phyloP scores from a whole-genome alignment of 2,329 filamentous ascomycete genomes.

The Diaporthe sp. region DNA sequence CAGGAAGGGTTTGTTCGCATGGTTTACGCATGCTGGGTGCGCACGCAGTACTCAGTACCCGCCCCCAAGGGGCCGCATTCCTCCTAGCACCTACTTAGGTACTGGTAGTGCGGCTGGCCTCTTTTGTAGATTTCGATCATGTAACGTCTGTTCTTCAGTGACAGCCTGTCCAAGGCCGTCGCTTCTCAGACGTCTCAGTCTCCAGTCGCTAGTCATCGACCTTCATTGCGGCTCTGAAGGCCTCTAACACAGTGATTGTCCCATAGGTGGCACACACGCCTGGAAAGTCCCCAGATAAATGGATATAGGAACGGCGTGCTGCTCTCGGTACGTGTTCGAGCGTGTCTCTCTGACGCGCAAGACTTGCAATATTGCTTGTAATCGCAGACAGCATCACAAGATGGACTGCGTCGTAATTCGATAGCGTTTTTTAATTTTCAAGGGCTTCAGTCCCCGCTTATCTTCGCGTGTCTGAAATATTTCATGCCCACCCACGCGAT shows the following conservation, averaged over 20 bases:
- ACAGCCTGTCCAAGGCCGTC: background rate
- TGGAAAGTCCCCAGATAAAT: background rate
- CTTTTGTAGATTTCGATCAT: background rate
- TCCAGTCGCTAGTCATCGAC: background rate
- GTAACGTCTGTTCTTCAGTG: background rate
- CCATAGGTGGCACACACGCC: too few relatives aligned
- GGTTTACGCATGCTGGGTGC: background rate
- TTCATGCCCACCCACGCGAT: constrained; percentile 99
- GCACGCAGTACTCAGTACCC: too few relatives aligned
- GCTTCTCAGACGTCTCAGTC: background rate
- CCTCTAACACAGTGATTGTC: too few relatives aligned
- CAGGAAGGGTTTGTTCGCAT: background rate
- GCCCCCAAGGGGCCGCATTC: background rate
- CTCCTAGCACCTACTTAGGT: background rate
- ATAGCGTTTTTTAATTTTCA: background rate
- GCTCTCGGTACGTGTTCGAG: background rate
- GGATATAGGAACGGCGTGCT: background rate
- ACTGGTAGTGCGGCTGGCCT: background rate
- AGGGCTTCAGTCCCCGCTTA: constrained; percentile 70
- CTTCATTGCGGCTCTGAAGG: background rate
- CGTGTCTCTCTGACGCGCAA: too few relatives aligned
- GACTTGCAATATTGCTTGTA: background rate
- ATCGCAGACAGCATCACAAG: background rate
- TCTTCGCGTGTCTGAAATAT: constrained; percentile 97
- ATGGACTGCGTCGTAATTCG: background rate